Percentiles rank a stretch among this genome's conserved stretches.
Conservation (phyloP, 2,329 filamentous ascomycete species). For the Periconia macrospinosa region DNA sequence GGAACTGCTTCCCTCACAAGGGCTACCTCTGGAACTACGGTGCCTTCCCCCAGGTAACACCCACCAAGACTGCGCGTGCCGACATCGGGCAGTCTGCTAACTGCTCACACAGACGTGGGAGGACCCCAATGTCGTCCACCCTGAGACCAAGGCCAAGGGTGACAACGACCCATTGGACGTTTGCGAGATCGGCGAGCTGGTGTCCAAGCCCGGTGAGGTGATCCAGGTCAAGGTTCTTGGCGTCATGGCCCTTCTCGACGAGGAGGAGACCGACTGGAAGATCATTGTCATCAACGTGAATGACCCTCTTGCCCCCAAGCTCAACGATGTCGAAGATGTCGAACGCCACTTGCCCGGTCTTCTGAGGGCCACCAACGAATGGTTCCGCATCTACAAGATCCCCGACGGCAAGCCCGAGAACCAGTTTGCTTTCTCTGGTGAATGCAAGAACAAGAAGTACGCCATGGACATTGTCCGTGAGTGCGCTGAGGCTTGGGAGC, state of each 20-base stretch:
- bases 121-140: constrained; percentile 93
- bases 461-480: constrained; percentile 94
- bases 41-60: constrained; percentile 89
- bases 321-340: constrained; percentile 98
- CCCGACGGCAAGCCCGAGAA: constrained; percentile 99
- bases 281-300: constrained; percentile 99
- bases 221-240: constrained; percentile 99
- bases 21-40: constrained; percentile 99
- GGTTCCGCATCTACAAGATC: constrained; percentile 99
- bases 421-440: constrained; percentile 99
- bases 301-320: constrained; percentile 92
- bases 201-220: constrained; percentile 92
- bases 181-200: constrained; percentile 98
- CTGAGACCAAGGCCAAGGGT: constrained; percentile 99
- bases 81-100: constrained; percentile 36
- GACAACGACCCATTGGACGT: constrained; percentile 99
- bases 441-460: constrained; percentile 99
- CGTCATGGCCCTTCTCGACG: constrained; percentile 98
- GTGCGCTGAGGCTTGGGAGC: constrained; percentile 96
- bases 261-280: constrained; percentile 99
- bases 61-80: constrained; percentile 14
- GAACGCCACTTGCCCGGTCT: constrained; percentile 97
- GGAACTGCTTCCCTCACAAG: constrained; percentile 99
- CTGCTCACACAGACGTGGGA: constrained; percentile 80
- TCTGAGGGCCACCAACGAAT: constrained; percentile 97